Percentiles rank a stretch among this genome's conserved stretches.
Evolutionary conservation across 495 filamentous ascomycete genomes (phyloP).

Genomic region (Annulohypoxylon bovei): DNA sequence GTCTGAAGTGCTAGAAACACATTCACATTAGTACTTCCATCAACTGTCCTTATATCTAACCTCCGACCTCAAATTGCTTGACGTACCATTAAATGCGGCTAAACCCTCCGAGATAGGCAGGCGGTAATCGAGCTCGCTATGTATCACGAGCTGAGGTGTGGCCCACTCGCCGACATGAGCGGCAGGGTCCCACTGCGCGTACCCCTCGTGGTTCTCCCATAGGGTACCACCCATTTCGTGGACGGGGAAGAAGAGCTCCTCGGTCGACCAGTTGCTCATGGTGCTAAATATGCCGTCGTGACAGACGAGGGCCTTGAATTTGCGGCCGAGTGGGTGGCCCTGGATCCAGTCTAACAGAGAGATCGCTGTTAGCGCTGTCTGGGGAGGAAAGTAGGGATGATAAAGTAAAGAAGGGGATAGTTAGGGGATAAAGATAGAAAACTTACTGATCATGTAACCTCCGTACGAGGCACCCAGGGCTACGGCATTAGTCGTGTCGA

Average conservation of each 20-base stretch:
- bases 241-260: slow-evolving; percentile 89
- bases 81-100: slow-evolving; percentile 76
- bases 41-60: background rate
- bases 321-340: slow-evolving; percentile 73
- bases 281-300: slow-evolving; percentile 93
- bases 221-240: slow-evolving; percentile 83
- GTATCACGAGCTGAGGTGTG: slow-evolving; percentile 89
- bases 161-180: slow-evolving; percentile 72
- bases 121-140: slow-evolving; percentile 91
- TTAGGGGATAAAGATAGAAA: background rate
- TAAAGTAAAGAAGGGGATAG: background rate
- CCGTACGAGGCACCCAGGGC: slow-evolving; percentile 86
- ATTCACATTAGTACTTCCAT: background rate
- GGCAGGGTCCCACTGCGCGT: slow-evolving; percentile 86
- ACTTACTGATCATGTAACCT: slow-evolving; percentile 81
- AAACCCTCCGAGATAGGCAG: slow-evolving; percentile 85
- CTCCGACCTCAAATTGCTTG: background rate
- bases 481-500: slow-evolving; percentile 81
- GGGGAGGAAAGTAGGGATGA: background rate
- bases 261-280: slow-evolving; percentile 74
- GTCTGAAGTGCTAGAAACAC: slow-evolving; percentile 70
- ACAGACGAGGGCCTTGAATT: slow-evolving; percentile 89
- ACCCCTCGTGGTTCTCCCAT: slow-evolving; percentile 77
- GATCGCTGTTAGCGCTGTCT: slow-evolving; percentile 23
- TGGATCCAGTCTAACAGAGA: slow-evolving; percentile 70